Base-by-base conservation (phyloP, 495 filamentous ascomycete species). In the Aspergillus hancockii region DNA sequence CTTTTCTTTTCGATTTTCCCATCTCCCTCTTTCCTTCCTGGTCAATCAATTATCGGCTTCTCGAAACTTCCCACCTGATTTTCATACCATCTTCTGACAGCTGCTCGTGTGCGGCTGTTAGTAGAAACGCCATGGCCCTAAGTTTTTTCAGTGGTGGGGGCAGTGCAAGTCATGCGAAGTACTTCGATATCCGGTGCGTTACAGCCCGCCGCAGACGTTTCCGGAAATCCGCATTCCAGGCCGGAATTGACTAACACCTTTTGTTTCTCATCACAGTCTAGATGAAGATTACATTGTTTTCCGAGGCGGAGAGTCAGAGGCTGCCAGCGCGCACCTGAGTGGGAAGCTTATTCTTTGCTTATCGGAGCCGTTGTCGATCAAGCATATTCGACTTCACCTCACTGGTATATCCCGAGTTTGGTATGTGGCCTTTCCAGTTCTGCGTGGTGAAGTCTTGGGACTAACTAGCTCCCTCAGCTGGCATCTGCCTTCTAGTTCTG, bases 251-350 rank as follows among this genome's bases (percentile, higher is more conserved):
- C 61, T 62, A 55, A 62, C 57, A 41, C 9, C 21, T 36, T 19
- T 36, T 43, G 55, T 47, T 49, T 21, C 45, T 32, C 43, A n/a
- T 30, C 10, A 56, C 63, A 95, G 91, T 21, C 82, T 92, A 55
- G 89, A 93, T 21, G 84, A 90, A 59, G 87, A 90, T 59, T 87
- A 92, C 41, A 81, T 93, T 54, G 84, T 94, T 13, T 86, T 96
- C 41, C 88, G 90, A 21, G 91, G 91, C 43, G 79, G 71, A 59
- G 85, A 89, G 52, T 78, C 88, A 60, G 91, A 95, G 67, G 87
- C 91, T 32, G 81, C 88, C 34, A 90, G 88, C 55, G 87, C 90
- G 32, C 74, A 88, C 23, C 69, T 95, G 57, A 89, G 85, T 62
- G 91, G 91, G 5, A 85, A 82, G 13, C 74, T 96, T 14, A 84